phyloP scores from a whole-genome alignment of 192 early-diverging fungal genomes.

The Coemansia sp. region DNA sequence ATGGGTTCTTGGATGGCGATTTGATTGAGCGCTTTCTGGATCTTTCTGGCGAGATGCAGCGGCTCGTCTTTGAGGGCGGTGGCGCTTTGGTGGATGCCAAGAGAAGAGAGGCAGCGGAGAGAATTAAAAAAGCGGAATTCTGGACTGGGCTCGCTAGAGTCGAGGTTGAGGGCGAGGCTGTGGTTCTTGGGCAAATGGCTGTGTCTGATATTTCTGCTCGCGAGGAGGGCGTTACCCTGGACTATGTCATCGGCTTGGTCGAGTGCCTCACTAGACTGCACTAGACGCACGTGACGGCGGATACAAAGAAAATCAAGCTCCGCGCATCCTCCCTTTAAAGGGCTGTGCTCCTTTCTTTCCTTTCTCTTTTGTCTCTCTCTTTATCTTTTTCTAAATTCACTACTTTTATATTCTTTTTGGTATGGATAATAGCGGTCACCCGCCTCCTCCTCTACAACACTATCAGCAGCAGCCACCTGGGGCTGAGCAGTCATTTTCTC shows the following conservation, averaged over 20 bases:
- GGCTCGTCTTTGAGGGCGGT: conserved; percentile 36
- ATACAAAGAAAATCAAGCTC: background rate
- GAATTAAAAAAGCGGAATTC: conserved; percentile 16
- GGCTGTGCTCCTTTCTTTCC: background rate
- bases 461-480: conserved; percentile 6
- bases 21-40: conserved; percentile 84
- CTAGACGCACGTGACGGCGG: conserved; percentile 1
- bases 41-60: conserved; percentile 54
- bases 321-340: background rate
- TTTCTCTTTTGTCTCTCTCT: background rate
- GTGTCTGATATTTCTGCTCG: conserved; percentile 38
- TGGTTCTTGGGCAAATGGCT: conserved; percentile 22
- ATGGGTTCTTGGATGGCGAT: conserved; percentile 86
- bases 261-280: conserved; percentile 40
- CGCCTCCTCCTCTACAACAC: background rate
- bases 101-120: conserved; percentile 9
- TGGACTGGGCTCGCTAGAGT: conserved; percentile 26
- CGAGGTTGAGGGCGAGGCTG: conserved; percentile 31
- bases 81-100: background rate
- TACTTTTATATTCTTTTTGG: background rate
- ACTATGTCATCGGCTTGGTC: conserved; percentile 39
- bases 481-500: conserved; percentile 26
- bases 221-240: conserved; percentile 22
- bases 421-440: conserved; percentile 18
- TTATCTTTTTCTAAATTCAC: background rate